Percentiles rank a stretch among this genome's conserved stretches.
phyloP scores from a whole-genome alignment of 176 grass and related monocot species.

The Triticum turgidum region DNA sequence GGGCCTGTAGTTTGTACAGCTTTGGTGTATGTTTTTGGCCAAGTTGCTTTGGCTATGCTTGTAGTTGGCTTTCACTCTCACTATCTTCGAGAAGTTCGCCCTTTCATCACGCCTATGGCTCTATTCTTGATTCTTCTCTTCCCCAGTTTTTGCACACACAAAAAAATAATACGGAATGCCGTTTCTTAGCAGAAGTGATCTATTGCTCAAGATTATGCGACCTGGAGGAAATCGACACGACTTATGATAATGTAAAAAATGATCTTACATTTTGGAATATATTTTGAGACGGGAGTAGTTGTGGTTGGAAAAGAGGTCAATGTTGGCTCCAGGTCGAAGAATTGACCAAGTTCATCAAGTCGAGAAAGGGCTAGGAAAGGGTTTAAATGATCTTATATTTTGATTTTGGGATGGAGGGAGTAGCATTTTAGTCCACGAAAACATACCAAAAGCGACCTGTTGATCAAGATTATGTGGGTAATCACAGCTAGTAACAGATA shows the following conservation, averaged over 20 bases:
- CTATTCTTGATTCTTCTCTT: background rate
- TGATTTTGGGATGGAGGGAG: too few species aligned
- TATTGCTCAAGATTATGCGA: too few species aligned
- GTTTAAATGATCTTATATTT: too few species aligned
- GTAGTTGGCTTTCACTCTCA: background rate
- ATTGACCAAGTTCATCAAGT: too few species aligned
- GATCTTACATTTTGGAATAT: too few species aligned
- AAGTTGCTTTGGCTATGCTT: conserved; percentile 36
- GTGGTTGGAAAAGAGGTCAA: too few species aligned
- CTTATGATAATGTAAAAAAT: too few species aligned
- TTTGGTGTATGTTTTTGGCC: conserved; percentile 18
- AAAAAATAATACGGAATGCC: background rate
- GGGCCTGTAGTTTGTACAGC: conserved; percentile 43
- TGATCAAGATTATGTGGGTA: background rate
- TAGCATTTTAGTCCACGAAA: background rate
- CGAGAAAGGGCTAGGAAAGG: too few species aligned
- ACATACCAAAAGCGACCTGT: background rate
- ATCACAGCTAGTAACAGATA: background rate
- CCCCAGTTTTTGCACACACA: background rate
- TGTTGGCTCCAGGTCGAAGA: too few species aligned
- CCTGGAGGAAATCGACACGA: too few species aligned
- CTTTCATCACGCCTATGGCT: background rate
- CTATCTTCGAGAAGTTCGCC: background rate
- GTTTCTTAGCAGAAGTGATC: background rate
- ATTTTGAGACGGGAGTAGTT: too few species aligned